These are phyloP conservation scores for Aurantiochytrium sp. DNA, from an alignment of 108 stramenopile genomes.

Conservation along the genomic window DNA sequence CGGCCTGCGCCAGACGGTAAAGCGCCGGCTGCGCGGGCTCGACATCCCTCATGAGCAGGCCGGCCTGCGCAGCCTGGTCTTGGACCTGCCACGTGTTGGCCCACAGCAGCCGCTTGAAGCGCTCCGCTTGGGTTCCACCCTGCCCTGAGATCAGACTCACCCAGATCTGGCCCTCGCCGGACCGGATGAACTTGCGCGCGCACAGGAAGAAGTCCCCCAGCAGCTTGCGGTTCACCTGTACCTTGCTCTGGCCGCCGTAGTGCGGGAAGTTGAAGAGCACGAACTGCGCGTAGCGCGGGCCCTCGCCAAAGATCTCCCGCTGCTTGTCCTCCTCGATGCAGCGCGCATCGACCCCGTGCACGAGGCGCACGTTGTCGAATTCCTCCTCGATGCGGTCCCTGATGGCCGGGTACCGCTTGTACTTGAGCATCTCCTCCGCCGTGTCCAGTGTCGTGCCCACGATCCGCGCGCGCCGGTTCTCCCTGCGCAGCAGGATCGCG, in stretches of 20 bases:
- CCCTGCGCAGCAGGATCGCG: background rate
- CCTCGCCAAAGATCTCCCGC: background rate
- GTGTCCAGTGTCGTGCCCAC: conserved; percentile 17
- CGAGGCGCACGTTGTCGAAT: background rate
- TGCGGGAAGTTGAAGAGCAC: conserved; percentile 27
- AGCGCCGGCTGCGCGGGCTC: background rate
- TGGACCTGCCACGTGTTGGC: conserved; percentile 23
- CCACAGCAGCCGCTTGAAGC: background rate
- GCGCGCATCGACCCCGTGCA: background rate
- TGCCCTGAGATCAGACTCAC: background rate
- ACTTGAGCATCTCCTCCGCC: background rate
- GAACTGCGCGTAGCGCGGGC: background rate
- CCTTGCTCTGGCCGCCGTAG: background rate
- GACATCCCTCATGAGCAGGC: background rate
- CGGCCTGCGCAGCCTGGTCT: background rate
- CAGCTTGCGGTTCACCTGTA: background rate
- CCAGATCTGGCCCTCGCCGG: background rate
- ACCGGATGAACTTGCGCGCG: background rate
- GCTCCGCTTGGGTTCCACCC: conserved; percentile 23
- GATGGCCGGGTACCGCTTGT: background rate
- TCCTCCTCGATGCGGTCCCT: background rate
- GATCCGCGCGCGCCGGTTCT: background rate
- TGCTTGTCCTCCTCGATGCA: background rate
- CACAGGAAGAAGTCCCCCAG: background rate
- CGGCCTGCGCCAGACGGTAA: background rate